Conservation (phyloP, 352 stramenopile genomes). For the Phytophthora citrophthora region DNA sequence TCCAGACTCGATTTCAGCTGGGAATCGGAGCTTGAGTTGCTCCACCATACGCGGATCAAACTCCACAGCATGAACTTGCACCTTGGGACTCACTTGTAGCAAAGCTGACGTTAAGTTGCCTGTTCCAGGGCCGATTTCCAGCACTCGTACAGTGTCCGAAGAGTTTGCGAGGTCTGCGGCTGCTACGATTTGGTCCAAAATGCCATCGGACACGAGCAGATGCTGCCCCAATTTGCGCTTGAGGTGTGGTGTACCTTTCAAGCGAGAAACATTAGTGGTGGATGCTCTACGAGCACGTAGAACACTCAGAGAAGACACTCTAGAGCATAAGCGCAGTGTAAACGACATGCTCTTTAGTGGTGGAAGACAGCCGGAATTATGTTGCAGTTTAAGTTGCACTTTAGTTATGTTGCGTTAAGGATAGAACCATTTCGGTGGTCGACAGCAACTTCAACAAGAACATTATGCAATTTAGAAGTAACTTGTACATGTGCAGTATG, state of each 20-base stretch:
- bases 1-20: constrained; percentile 19
- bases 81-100: constrained; percentile 46
- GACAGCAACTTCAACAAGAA: neutral
- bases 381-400: constrained; percentile 1
- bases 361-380: neutral
- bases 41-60: constrained; percentile 82
- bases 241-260: constrained; percentile 68
- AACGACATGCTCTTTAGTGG: constrained; percentile 13
- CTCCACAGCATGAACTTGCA: constrained; percentile 76
- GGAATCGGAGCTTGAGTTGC: constrained; percentile 69
- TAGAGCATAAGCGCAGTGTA: neutral
- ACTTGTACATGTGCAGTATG: too few species aligned
- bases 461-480: too few species aligned
- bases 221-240: constrained; percentile 89
- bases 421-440: neutral
- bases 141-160: constrained; percentile 50
- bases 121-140: constrained; percentile 87
- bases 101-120: constrained; percentile 88
- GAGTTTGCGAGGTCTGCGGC: constrained; percentile 54
- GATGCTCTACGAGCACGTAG: constrained; percentile 27
- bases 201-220: constrained; percentile 68
- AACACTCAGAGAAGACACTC: neutral
- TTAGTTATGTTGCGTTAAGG: neutral
- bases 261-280: constrained; percentile 46
- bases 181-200: constrained; percentile 72